phyloP scores from a whole-genome alignment of 768 basidiomycete genomes.

The Mycena maculata region DNA sequence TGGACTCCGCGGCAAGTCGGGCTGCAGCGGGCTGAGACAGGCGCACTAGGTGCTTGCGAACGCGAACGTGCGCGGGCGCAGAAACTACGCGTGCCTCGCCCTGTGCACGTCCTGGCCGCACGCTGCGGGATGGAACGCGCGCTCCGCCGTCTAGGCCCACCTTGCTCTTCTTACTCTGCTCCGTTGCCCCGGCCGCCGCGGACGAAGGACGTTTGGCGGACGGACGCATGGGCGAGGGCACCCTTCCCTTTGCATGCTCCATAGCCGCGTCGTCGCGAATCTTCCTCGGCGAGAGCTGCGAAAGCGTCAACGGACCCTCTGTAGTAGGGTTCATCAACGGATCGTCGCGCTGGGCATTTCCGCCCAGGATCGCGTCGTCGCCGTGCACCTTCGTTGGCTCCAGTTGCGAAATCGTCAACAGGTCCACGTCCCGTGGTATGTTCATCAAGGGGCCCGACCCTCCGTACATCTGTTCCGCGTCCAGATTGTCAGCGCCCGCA shows the following conservation, averaged over 20 bases:
- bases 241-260: not conserved
- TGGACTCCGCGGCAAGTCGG: not conserved
- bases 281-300: conserved; percentile 62
- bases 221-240: conserved; percentile 36
- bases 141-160: conserved; percentile 18
- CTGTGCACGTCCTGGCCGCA: not conserved
- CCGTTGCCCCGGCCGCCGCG: conserved; percentile 16
- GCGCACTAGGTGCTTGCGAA: conserved; percentile 2
- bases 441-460: too few relatives aligned
- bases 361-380: too few relatives aligned
- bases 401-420: too few relatives aligned
- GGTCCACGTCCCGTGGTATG: too few relatives aligned
- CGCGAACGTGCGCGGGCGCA: conserved; percentile 10
- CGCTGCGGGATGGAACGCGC: not conserved
- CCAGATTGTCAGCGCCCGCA: too few relatives aligned
- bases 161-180: conserved; percentile 20
- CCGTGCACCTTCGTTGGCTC: too few relatives aligned
- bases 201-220: conserved; percentile 23
- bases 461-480: too few relatives aligned
- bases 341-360: too few relatives aligned
- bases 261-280: not conserved
- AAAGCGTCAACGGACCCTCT: conserved; percentile 53
- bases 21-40: not conserved
- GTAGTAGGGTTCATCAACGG: not conserved
- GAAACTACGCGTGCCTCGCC: conserved; percentile 3